These are phyloP conservation scores for Quercus agrifolia DNA, from an alignment of 306 rosid genomes.

Conservation along the genomic window DNA sequence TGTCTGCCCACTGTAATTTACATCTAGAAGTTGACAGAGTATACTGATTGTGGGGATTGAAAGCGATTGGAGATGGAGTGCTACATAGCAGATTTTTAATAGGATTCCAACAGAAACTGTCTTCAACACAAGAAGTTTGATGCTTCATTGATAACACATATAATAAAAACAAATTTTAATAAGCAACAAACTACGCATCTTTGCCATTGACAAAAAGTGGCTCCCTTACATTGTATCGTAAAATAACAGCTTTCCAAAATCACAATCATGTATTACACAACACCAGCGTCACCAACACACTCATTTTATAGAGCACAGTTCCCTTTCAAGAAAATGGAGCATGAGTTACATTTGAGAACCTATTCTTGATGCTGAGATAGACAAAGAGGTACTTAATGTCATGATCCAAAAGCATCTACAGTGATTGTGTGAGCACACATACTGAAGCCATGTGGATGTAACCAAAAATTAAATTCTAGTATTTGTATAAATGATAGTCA, in stretches of 20 bases:
- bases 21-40: too few species aligned
- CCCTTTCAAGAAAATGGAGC: not conserved
- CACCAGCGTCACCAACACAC: not conserved
- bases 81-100: too few species aligned
- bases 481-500: not conserved
- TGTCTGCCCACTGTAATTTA: too few species aligned
- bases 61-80: too few species aligned
- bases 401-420: not conserved
- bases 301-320: not conserved
- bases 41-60: too few species aligned
- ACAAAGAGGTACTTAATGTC: not conserved
- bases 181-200: not conserved
- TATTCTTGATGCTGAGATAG: not conserved
- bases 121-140: too few species aligned
- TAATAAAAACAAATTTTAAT: too few species aligned
- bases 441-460: not conserved
- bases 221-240: not conserved
- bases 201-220: not conserved
- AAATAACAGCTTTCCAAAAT: not conserved
- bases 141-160: too few species aligned
- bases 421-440: not conserved
- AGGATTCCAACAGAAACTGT: too few species aligned
- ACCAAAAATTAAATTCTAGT: not conserved
- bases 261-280: not conserved
- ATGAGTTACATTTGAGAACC: not conserved